Evolutionary conservation across 2,329 filamentous ascomycete species (phyloP).

Genomic region (Endoconidiophora polonica): DNA sequence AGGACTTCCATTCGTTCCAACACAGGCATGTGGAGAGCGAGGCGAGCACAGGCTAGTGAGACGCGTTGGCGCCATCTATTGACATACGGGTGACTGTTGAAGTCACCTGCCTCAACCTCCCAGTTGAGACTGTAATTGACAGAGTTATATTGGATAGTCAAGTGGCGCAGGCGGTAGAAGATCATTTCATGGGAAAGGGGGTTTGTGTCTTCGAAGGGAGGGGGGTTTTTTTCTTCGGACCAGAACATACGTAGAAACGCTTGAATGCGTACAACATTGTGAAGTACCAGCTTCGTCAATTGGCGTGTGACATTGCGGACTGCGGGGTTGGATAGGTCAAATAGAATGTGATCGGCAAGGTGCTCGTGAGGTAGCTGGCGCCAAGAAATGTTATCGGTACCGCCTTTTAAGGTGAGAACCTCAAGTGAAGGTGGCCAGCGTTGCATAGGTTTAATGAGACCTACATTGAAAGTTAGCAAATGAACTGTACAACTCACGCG

Average conservation of each 20-base stretch:
- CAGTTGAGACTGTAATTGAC: conserved; percentile 15
- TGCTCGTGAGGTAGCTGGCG: conserved; percentile 15
- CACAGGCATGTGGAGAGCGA: conserved; percentile 15
- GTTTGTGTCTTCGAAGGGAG: conserved; percentile 9
- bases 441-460: conserved; percentile 13
- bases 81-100: conserved; percentile 14
- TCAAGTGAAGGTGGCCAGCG: conserved; percentile 15
- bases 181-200: background rate
- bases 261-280: conserved; percentile 14
- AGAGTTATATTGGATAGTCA: conserved; percentile 15
- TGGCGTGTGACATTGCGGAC: conserved; percentile 12
- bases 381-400: conserved; percentile 15
- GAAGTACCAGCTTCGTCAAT: conserved; percentile 13
- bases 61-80: conserved; percentile 15
- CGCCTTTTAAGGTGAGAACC: conserved; percentile 12
- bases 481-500: too few relatives aligned
- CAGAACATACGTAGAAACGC: conserved; percentile 15
- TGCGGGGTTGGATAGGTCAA: conserved; percentile 11
- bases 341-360: conserved; percentile 14
- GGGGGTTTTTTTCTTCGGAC: conserved; percentile 13
- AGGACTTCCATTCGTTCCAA: conserved; percentile 14
- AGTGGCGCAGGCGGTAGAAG: conserved; percentile 11
- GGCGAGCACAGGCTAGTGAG: conserved; percentile 15
- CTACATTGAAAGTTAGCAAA: background rate
- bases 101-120: conserved; percentile 14